phyloP scores from a whole-genome alignment of 345 rosid genomes.

The Rhizophora mangle region DNA sequence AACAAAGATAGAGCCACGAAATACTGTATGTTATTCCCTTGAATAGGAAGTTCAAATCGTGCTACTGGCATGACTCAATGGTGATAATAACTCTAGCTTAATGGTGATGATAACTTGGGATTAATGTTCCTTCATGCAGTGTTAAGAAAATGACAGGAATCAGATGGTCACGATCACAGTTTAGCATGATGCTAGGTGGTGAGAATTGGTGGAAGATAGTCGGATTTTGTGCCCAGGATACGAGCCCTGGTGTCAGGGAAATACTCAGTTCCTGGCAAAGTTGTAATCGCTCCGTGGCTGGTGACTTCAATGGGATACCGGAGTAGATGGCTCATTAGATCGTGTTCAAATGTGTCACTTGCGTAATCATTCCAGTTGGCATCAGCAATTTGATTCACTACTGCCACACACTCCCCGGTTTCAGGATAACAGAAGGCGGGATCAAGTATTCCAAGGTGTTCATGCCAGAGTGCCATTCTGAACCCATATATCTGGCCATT shows the following conservation, averaged over 20 bases:
- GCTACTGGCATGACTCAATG: too few relatives aligned
- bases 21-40: too few relatives aligned
- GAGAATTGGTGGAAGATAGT: slow-evolving; percentile 51
- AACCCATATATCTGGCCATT: slow-evolving; percentile 54
- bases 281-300: slow-evolving; percentile 36
- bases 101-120: too few relatives aligned
- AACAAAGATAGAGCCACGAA: too few relatives aligned
- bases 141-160: not conserved
- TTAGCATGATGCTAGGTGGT: slow-evolving; percentile 41
- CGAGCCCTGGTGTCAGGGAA: slow-evolving; percentile 78
- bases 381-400: slow-evolving; percentile 39
- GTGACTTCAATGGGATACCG: slow-evolving; percentile 55
- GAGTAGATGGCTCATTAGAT: slow-evolving; percentile 52
- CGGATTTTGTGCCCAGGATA: slow-evolving; percentile 49
- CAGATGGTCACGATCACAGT: not conserved
- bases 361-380: slow-evolving; percentile 44
- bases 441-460: slow-evolving; percentile 37
- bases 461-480: slow-evolving; percentile 66
- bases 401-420: slow-evolving; percentile 32
- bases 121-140: too few relatives aligned
- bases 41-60: too few relatives aligned
- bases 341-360: slow-evolving; percentile 14
- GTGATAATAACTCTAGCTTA: too few relatives aligned
- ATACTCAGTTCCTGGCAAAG: slow-evolving; percentile 27
- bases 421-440: slow-evolving; percentile 31